Percentiles rank a stretch among this genome's conserved stretches.
phyloP scores from a whole-genome alignment of 306 rosid species.

The Styphnolobium japonicum region DNA sequence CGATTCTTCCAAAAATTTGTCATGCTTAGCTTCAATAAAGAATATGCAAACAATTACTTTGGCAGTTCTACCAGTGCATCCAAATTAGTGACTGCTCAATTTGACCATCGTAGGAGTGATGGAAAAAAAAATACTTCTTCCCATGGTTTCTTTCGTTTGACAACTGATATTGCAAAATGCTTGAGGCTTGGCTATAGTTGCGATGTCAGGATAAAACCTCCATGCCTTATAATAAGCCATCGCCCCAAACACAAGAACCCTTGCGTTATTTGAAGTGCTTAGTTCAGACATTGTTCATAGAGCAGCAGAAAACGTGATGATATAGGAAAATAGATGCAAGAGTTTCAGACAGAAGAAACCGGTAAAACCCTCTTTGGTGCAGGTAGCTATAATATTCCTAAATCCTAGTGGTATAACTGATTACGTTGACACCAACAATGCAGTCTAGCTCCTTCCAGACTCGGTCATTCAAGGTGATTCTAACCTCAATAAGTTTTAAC shows the following conservation, averaged over 20 bases:
- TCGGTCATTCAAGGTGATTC: neutral
- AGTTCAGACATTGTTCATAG: neutral
- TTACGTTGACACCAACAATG: neutral
- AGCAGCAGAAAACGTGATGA: neutral
- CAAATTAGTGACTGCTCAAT: neutral
- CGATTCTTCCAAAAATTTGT: neutral
- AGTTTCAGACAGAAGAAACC: neutral
- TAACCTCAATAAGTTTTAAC: neutral
- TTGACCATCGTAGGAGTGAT: neutral
- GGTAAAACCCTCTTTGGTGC: neutral
- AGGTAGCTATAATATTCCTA: neutral
- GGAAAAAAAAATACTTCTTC: too few relatives aligned
- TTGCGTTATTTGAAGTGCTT: neutral
- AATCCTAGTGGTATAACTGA: neutral
- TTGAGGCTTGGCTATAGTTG: too few relatives aligned
- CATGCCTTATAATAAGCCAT: neutral
- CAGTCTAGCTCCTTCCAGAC: conserved; percentile 4
- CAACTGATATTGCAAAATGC: too few relatives aligned
- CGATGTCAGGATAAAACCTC: too few relatives aligned
- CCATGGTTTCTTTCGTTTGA: too few relatives aligned
- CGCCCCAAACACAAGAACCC: neutral
- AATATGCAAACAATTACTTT: neutral
- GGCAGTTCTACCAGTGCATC: neutral
- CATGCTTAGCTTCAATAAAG: neutral
- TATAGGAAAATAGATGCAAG: neutral